Percentiles rank a stretch among this genome's conserved stretches.
These are phyloP conservation scores for Lumnitzera littorea DNA, from an alignment of 345 rosid genomes.

Conservation along the genomic window DNA sequence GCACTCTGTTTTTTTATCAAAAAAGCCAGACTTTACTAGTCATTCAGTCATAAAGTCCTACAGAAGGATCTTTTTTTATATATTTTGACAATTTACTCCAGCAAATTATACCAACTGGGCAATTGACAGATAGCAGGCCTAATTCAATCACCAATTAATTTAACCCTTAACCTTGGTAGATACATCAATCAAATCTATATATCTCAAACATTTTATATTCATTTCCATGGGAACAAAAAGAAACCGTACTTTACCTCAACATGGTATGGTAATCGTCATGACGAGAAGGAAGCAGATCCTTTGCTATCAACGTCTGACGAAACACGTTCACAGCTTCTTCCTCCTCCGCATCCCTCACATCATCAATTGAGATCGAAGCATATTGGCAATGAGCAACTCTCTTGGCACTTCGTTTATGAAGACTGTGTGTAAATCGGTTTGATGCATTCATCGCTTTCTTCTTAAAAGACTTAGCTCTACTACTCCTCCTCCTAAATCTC, in stretches of 20 bases:
- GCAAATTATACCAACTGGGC: too few species aligned
- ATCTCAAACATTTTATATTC: too few species aligned
- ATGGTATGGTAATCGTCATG: constrained; percentile 91
- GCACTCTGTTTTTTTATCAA: too few species aligned
- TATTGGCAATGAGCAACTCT: constrained; percentile 52
- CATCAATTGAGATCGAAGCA: constrained; percentile 52
- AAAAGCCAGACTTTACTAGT: too few species aligned
- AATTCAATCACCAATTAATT: too few species aligned
- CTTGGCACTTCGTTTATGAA: constrained; percentile 55
- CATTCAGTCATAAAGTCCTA: too few species aligned
- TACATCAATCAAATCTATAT: too few species aligned
- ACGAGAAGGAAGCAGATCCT: constrained; percentile 57
- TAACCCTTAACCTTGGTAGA: too few species aligned
- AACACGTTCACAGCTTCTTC: constrained; percentile 62
- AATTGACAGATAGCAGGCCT: too few species aligned
- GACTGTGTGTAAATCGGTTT: constrained; percentile 49
- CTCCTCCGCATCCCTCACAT: constrained; percentile 74
- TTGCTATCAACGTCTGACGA: constrained; percentile 52
- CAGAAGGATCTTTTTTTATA: too few species aligned
- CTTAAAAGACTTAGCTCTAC: constrained; percentile 41
- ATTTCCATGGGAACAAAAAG: background rate
- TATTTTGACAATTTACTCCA: too few species aligned
- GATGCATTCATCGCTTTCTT: constrained; percentile 85
- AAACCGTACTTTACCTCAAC: constrained; percentile 47
- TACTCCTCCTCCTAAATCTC: constrained; percentile 30